Percentiles rank a stretch among this genome's conserved stretches.
phyloP scores from a whole-genome alignment of 371 early-diverging fungal genomes.

The Mucor mucedo region DNA sequence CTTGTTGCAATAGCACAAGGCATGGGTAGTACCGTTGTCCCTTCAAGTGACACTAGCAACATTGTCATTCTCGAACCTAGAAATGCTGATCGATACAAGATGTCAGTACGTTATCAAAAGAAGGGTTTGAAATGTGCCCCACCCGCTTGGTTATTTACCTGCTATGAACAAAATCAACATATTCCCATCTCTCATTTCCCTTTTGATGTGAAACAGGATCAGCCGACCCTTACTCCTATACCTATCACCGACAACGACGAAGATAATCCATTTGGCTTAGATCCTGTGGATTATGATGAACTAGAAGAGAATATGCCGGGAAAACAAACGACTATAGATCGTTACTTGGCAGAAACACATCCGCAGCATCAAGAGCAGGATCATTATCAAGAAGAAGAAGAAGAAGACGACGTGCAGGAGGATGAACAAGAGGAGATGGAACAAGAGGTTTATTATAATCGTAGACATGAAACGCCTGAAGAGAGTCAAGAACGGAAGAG shows the following conservation, averaged over 20 bases:
- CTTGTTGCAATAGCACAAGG: too few species aligned
- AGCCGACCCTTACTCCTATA: neutral
- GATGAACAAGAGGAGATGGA: conserved; percentile 7
- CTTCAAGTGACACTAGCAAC: too few species aligned
- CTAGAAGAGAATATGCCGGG: neutral
- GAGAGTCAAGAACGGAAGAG: neutral
- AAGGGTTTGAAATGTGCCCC: conserved; percentile 2
- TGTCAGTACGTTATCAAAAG: neutral
- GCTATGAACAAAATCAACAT: conserved; percentile 1
- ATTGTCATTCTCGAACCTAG: neutral
- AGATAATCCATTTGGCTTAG: conserved; percentile 1
- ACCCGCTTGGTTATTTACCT: conserved; percentile 6
- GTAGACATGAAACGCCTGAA: conserved; percentile 1
- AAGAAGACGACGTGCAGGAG: neutral
- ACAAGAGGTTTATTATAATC: conserved; percentile 12
- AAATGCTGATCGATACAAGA: neutral
- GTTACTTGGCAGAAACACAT: neutral
- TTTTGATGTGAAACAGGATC: neutral
- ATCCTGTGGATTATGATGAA: neutral
- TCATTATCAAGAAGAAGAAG: neutral
- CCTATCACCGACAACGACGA: neutral
- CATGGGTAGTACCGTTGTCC: too few species aligned
- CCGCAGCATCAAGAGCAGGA: neutral
- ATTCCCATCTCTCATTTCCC: neutral
- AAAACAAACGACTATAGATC: neutral